phyloP scores from a whole-genome alignment of 148 eudicot genomes.

The Suaeda aralocaspica region DNA sequence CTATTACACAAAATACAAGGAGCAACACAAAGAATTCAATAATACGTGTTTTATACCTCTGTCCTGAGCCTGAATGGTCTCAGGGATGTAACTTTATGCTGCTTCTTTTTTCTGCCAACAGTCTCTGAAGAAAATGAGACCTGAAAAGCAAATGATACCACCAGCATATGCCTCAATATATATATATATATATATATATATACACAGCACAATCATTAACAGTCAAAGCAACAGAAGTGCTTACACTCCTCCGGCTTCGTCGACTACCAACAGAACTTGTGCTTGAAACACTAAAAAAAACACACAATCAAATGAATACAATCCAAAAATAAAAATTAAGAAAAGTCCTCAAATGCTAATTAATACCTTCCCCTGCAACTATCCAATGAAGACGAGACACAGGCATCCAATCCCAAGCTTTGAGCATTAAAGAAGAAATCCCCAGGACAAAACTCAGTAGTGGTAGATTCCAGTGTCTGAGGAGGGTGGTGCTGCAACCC shows the following conservation, averaged over 20 bases:
- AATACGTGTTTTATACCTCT: too few relatives aligned
- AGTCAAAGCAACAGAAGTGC: too few relatives aligned
- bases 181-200: neutral
- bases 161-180: neutral
- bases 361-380: slow-evolving; percentile 66
- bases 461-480: slow-evolving; percentile 45
- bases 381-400: slow-evolving; percentile 52
- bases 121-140: slow-evolving; percentile 61
- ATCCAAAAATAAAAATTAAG: too few relatives aligned
- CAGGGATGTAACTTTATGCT: slow-evolving; percentile 51
- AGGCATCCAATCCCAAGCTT: slow-evolving; percentile 67
- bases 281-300: slow-evolving; percentile 38
- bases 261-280: slow-evolving; percentile 56
- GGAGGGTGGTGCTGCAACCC: slow-evolving; percentile 41
- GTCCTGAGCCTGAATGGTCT: slow-evolving; percentile 86
- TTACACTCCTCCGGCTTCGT: slow-evolving; percentile 68
- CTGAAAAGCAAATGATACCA: slow-evolving; percentile 29
- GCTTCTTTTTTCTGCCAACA: slow-evolving; percentile 60
- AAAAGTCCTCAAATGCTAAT: too few relatives aligned
- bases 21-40: too few relatives aligned
- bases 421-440: slow-evolving; percentile 63
- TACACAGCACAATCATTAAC: neutral
- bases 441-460: slow-evolving; percentile 66
- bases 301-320: too few relatives aligned
- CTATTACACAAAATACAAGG: too few relatives aligned